A percentile compares a stretch with the other conserved stretches of the same genome.
Evolutionary conservation across 2,329 filamentous ascomycete species (phyloP).

Genomic region (Sporothrix pseudoabietina): DNA sequence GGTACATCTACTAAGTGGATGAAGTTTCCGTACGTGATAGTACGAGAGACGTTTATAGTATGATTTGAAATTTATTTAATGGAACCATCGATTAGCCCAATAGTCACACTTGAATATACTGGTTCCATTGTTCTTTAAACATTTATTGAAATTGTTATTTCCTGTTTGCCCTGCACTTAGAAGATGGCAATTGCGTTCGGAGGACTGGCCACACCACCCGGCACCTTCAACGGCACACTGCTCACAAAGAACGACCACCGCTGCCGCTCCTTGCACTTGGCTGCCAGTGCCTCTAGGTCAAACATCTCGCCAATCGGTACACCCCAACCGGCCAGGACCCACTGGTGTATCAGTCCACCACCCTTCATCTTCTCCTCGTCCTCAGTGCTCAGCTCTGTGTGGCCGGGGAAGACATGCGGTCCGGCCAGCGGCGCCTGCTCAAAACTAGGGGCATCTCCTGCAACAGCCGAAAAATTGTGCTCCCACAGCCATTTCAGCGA

Average conservation of each 20-base stretch:
- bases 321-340: constrained; percentile 54
- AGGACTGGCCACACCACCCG: constrained; percentile 45
- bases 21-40: neutral
- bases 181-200: constrained; percentile 47
- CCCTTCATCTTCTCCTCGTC: constrained; percentile 37
- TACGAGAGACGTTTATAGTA: no score
- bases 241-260: constrained; percentile 48
- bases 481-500: constrained; percentile 52
- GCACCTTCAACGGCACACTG: constrained; percentile 44
- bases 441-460: constrained; percentile 48
- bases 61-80: neutral
- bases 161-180: constrained; percentile 31
- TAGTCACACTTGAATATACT: neutral
- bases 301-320: constrained; percentile 55
- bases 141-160: neutral
- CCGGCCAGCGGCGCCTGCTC: constrained; percentile 45
- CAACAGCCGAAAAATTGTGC: constrained; percentile 49
- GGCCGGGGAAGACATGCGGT: constrained; percentile 25
- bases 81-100: neutral
- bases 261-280: constrained; percentile 40
- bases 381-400: constrained; percentile 28
- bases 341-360: constrained; percentile 42
- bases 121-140: neutral
- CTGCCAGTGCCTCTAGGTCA: constrained; percentile 46
- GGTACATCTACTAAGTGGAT: constrained; percentile 44